Evolutionary conservation across 2,329 filamentous ascomycete species (phyloP).

Genomic region (Oidium heveae): DNA sequence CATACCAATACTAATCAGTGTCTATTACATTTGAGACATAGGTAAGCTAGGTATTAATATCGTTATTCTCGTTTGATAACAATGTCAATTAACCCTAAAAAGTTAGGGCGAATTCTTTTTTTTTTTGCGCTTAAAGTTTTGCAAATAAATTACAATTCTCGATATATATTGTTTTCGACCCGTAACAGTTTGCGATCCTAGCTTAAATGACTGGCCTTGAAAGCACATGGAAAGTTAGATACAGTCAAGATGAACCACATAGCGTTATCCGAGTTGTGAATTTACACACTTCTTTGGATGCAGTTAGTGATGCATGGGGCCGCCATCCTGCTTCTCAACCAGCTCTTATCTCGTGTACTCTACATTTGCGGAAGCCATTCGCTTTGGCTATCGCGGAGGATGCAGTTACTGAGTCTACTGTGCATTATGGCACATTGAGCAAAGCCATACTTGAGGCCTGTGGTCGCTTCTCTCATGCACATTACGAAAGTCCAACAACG

Average conservation of each 20-base stretch:
- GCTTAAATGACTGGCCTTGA: too few species aligned
- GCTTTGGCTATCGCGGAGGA: constrained; percentile 27
- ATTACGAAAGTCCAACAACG: constrained; percentile 1
- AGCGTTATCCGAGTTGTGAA: constrained; percentile 34
- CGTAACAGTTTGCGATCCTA: too few species aligned
- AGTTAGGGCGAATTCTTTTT: too few species aligned
- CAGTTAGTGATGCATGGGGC: constrained; percentile 26
- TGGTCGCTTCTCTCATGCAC: constrained; percentile 3
- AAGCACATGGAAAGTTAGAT: too few species aligned
- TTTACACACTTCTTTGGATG: constrained; percentile 26
- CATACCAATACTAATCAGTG: too few species aligned
- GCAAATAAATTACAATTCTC: too few species aligned
- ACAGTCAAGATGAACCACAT: constrained; percentile 17
- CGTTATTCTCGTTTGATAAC: not conserved
- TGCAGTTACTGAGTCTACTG: constrained; percentile 22
- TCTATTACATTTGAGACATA: too few species aligned
- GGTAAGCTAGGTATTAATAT: too few species aligned
- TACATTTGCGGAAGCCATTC: constrained; percentile 31
- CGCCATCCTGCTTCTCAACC: constrained; percentile 31
- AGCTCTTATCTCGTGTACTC: constrained; percentile 29
- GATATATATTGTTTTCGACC: too few species aligned
- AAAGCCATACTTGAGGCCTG: constrained; percentile 30
- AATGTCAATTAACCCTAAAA: not conserved
- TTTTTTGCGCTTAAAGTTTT: too few species aligned
- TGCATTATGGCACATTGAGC: constrained; percentile 49